Percentiles rank a stretch among this genome's conserved stretches.
These are phyloP conservation scores for Colletotrichum sp. DNA, from an alignment of 2,329 filamentous ascomycete genomes.

Conservation along the genomic window DNA sequence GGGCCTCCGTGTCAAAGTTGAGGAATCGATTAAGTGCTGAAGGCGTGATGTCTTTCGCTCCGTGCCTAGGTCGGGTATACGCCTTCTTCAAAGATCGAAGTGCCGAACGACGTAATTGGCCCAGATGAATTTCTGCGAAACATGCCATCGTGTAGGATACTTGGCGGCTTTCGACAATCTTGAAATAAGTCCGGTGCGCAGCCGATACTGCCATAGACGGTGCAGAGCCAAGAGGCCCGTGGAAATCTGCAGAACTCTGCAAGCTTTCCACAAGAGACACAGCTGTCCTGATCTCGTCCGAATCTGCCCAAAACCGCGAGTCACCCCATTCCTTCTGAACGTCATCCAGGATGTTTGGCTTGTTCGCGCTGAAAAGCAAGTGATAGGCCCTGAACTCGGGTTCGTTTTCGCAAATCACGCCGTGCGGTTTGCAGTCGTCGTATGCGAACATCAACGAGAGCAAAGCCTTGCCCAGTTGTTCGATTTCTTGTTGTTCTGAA, in stretches of 20 bases:
- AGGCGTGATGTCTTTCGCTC: slow-evolving; percentile 65
- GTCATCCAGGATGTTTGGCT: slow-evolving; percentile 58
- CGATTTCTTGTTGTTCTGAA: slow-evolving; percentile 70
- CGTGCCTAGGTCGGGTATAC: slow-evolving; percentile 60
- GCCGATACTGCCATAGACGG: slow-evolving; percentile 54
- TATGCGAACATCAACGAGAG: slow-evolving; percentile 71
- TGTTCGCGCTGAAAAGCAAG: slow-evolving; percentile 64
- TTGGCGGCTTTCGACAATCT: slow-evolving; percentile 58
- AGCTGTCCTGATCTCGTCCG: slow-evolving; percentile 65
- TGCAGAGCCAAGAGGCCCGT: slow-evolving; percentile 59
- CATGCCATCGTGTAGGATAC: slow-evolving; percentile 75
- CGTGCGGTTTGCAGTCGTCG: slow-evolving; percentile 66
- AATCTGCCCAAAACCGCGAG: slow-evolving; percentile 56
- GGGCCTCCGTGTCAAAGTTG: slow-evolving; percentile 70
- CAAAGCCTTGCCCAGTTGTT: slow-evolving; percentile 70
- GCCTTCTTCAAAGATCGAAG: slow-evolving; percentile 59
- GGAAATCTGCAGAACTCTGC: slow-evolving; percentile 61
- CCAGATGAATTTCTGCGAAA: slow-evolving; percentile 72
- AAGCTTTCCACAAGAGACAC: slow-evolving; percentile 64
- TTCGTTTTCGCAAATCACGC: slow-evolving; percentile 65
- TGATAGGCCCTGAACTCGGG: slow-evolving; percentile 71
- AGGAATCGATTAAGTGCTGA: slow-evolving; percentile 60
- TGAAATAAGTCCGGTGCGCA: slow-evolving; percentile 61
- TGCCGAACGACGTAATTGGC: slow-evolving; percentile 62
- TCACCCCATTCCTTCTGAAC: slow-evolving; percentile 62